Percentiles rank a stretch among this genome's conserved stretches.
Conservation (phyloP, 257 asterid species). For the Coffea canephora region DNA sequence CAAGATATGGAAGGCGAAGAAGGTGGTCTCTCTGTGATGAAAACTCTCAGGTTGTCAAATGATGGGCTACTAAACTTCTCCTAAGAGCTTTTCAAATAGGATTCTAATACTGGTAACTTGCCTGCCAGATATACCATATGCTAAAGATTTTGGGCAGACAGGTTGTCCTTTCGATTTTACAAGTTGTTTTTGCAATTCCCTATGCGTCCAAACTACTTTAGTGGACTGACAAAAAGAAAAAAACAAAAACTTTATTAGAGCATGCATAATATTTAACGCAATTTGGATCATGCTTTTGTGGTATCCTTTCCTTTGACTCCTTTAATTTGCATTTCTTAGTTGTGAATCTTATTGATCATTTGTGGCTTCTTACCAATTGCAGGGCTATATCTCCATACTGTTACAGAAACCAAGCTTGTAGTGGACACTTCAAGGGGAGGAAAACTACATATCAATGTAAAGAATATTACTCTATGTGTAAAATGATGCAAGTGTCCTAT, state of each 20-base stretch:
- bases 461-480: constrained; percentile 22
- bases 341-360: constrained; percentile 17
- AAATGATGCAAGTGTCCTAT: neutral
- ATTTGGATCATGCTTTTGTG: neutral
- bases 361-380: constrained; percentile 31
- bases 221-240: no score
- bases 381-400: constrained; percentile 86
- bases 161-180: neutral
- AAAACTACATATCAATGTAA: constrained; percentile 77
- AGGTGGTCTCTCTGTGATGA: neutral
- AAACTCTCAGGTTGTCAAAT: neutral
- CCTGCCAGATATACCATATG: neutral
- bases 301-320: constrained; percentile 10
- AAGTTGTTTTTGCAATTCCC: neutral
- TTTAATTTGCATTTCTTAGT: constrained; percentile 13
- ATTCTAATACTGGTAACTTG: neutral
- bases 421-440: constrained; percentile 98
- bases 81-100: neutral
- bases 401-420: constrained; percentile 77
- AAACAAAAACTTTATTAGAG: neutral
- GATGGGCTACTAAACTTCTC: neutral
- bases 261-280: no score
- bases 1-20: neutral
- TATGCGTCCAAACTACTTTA: neutral
- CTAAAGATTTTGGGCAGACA: neutral